These are phyloP conservation scores for apple (Malus domestica) DNA, from an alignment of 306 rosid genomes.

Conservation along the genomic window ASM211411v1 NC_041799.1:2704001-2704500, in stretches of 20 bases:
- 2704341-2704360: slow-evolving; percentile 86
- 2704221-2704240: slow-evolving; percentile 80
- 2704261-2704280: slow-evolving; percentile 95
- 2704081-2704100: slow-evolving; percentile 79
- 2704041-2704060: slow-evolving; percentile 92
- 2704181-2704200: slow-evolving; percentile 73
- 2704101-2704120: slow-evolving; percentile 73
- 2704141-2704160: slow-evolving; percentile 56
- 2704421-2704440: slow-evolving; percentile 79
- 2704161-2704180: slow-evolving; percentile 65
- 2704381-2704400: slow-evolving; percentile 94
- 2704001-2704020: slow-evolving; percentile 89
- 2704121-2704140: slow-evolving; percentile 82
- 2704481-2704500: slow-evolving; percentile 90
- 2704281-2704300: slow-evolving; percentile 85
- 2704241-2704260: slow-evolving; percentile 84
- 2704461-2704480: slow-evolving; percentile 87
- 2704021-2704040: slow-evolving; percentile 87
- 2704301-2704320: slow-evolving; percentile 47
- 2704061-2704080: slow-evolving; percentile 89
- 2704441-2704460: slow-evolving; percentile 92
- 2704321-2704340: slow-evolving; percentile 40
- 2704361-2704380: slow-evolving; percentile 77
- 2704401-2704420: slow-evolving; percentile 46
- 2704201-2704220: slow-evolving; percentile 69